These are phyloP conservation scores for Gossypium trilobum DNA, from an alignment of 441 rosid genomes.

Conservation along the genomic window DNA sequence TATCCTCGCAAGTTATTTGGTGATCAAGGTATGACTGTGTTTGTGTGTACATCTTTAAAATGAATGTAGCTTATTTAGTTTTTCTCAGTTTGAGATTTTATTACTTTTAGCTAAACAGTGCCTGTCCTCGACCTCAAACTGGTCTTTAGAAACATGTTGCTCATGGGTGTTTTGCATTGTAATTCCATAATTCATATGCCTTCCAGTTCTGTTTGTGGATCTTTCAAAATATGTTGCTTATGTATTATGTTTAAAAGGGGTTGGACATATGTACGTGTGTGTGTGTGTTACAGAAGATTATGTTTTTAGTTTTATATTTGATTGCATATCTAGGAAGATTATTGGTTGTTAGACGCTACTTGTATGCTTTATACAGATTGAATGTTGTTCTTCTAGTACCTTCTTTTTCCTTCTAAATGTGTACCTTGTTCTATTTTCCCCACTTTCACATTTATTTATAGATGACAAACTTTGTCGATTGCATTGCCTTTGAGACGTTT, in stretches of 20 bases:
- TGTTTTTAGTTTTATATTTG: neutral
- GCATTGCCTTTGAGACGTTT: neutral
- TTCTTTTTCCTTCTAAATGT: neutral
- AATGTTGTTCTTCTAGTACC: neutral
- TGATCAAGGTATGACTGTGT: conserved; percentile 51
- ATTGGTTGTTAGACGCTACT: neutral
- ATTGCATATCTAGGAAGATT: neutral
- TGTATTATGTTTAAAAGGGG: neutral
- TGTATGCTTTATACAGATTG: neutral
- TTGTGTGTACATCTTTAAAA: neutral
- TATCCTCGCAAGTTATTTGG: conserved; percentile 67
- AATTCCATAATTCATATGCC: neutral
- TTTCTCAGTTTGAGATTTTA: neutral
- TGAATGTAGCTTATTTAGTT: neutral
- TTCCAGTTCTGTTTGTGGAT: neutral
- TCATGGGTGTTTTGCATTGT: neutral
- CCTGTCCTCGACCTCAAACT: neutral
- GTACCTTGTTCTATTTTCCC: neutral
- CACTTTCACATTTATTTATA: neutral
- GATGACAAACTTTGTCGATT: neutral
- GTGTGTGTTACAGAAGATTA: neutral
- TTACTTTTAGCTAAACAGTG: neutral
- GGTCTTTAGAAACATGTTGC: neutral
- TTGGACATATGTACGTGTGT: neutral
- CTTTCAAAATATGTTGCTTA: neutral